Conservation (phyloP, 2,329 filamentous ascomycete genomes). For the Trichophyton mentagrophytes region DNA sequence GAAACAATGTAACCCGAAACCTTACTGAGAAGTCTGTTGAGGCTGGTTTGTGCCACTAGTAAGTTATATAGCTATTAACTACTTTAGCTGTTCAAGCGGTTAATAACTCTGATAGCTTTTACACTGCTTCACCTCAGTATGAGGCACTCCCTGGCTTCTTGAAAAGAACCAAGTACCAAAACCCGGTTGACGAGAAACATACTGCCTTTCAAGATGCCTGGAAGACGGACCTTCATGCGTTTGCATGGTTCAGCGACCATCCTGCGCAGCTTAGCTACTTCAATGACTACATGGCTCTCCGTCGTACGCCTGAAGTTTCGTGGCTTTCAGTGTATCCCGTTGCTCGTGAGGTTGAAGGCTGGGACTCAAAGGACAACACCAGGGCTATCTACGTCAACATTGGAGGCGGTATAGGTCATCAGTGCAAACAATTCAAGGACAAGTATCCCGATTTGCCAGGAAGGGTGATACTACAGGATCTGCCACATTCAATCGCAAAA, state of each 20-base stretch:
- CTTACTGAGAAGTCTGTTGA: constrained; percentile 16
- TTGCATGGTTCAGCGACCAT: constrained; percentile 18
- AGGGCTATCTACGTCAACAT: constrained; percentile 30
- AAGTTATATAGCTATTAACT: background rate
- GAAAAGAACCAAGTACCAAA: constrained; percentile 19
- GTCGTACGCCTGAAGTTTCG: background rate
- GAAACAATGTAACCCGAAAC: constrained; percentile 5
- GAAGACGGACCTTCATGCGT: constrained; percentile 18
- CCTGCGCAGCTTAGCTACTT: constrained; percentile 9
- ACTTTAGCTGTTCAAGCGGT: background rate
- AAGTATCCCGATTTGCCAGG: constrained; percentile 24
- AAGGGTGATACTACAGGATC: constrained; percentile 32
- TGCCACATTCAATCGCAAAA: constrained; percentile 21
- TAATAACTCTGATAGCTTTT: background rate
- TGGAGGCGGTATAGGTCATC: constrained; percentile 32
- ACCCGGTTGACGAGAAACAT: constrained; percentile 19
- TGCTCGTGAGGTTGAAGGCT: background rate
- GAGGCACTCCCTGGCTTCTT: constrained; percentile 18
- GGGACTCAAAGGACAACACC: background rate
- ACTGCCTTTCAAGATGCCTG: constrained; percentile 20
- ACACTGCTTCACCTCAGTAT: background rate
- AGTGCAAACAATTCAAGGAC: constrained; percentile 23
- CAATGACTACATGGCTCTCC: background rate
- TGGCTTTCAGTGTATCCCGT: constrained; percentile 1
- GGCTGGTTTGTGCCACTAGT: constrained; percentile 17